These are phyloP conservation scores for Trichoderma sp. DNA, from an alignment of 2,329 filamentous ascomycete genomes.

Conservation along the genomic window DNA sequence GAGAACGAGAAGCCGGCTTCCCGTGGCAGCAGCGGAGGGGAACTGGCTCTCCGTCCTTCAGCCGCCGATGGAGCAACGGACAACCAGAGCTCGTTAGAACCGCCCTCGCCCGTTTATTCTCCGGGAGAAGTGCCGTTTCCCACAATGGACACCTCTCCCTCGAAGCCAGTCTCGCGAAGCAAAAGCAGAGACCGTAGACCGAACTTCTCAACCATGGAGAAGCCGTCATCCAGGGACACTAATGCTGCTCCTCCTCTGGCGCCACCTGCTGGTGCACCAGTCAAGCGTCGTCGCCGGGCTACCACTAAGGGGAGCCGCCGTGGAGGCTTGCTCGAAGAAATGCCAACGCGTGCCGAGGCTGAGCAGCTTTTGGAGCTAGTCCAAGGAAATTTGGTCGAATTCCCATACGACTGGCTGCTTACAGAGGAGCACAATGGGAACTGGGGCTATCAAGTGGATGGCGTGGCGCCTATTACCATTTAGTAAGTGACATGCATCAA, in stretches of 20 bases:
- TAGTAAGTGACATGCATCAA: slow-evolving; percentile 62
- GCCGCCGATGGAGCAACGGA: slow-evolving; percentile 26
- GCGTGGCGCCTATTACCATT: slow-evolving; percentile 93
- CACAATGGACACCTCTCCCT: slow-evolving; percentile 40
- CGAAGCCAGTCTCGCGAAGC: slow-evolving; percentile 35
- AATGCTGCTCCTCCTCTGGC: slow-evolving; percentile 28
- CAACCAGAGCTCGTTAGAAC: slow-evolving; percentile 32
- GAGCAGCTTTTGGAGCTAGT: slow-evolving; percentile 77
- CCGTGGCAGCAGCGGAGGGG: slow-evolving; percentile 10
- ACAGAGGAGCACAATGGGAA: slow-evolving; percentile 90
- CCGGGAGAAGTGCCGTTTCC: slow-evolving; percentile 47
- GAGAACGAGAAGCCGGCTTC: slow-evolving; percentile 35
- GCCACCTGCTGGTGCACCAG: slow-evolving; percentile 43
- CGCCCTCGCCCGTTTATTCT: slow-evolving; percentile 37
- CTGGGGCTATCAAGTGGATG: slow-evolving; percentile 95
- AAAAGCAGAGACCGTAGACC: slow-evolving; percentile 49
- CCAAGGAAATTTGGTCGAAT: slow-evolving; percentile 85
- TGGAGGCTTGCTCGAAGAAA: slow-evolving; percentile 67
- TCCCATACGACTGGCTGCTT: slow-evolving; percentile 93
- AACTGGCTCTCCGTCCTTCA: slow-evolving; percentile 14
- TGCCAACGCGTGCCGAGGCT: slow-evolving; percentile 71
- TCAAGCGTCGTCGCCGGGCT: slow-evolving; percentile 62
- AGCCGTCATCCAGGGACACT: slow-evolving; percentile 40
- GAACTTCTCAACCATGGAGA: slow-evolving; percentile 55
- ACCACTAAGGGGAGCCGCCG: slow-evolving; percentile 67